Base-by-base conservation (phyloP, 306 rosid species). In the Cajanus cajan region DNA sequence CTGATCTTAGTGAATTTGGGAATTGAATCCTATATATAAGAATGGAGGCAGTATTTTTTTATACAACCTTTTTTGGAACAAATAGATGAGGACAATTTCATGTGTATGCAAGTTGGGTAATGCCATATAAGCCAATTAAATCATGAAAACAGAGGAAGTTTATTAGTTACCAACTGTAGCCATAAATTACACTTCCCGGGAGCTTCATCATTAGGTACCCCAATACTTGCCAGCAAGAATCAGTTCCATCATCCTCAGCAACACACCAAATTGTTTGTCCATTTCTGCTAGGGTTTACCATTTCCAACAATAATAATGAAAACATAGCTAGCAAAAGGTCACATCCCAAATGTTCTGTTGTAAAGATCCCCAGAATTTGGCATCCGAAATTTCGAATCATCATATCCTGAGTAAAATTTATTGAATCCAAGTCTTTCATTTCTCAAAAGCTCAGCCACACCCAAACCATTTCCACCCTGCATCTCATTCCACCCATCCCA, bases 401-500 rank as follows among this genome's bases (percentile, higher is more conserved):
- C 98, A 51, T 86, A 96, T 77, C 96, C 97, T 55, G 88, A 73
- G 80, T 96, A 96, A 57, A 87, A 88, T 78, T 96, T 96, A 76
- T 93, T 96, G 66, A 45, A 91, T 68, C 96, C 99, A 71, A 87
- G 86, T 81, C 97, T 91, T 55, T 95, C 99, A 88, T 93, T 93
- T 84, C 99, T 87, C 58, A 95, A 75, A 68, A 90, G 88, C 81
- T 92, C 98, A 2, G 95, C 92, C 85, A 95, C 89, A 15, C 91
- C 92, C 16, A 86, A 22, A 76, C 73, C 69, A 74, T 79, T 95
- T 67, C 94, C 97, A 62, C 86, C 82, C 78, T 95, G 99, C 80
- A 84, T 82, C 70, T 90, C 98, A 84, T 86, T 95, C 99, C 99
- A 95, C 64, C 94, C 88, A 82, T 91, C 97, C 97, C 97, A 95